Percentiles rank a stretch among this genome's conserved stretches.
Evolutionary conservation across 176 grass and related monocot genomes (phyloP).

Genomic region (Carex kokanica): DNA sequence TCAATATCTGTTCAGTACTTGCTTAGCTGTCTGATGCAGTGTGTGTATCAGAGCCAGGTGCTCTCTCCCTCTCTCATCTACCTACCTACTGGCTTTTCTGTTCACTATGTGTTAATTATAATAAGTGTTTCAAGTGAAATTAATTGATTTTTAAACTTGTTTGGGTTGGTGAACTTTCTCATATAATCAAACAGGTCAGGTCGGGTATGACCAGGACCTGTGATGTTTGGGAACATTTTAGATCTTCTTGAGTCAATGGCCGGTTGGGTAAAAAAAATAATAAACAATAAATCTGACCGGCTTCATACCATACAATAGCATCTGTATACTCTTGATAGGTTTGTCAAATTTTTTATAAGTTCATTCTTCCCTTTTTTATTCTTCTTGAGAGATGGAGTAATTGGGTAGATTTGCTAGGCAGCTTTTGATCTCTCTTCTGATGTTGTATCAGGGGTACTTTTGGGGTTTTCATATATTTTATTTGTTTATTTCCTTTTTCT

Average conservation of each 20-base stretch:
- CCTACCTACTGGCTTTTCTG: neutral
- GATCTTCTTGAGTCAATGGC: neutral
- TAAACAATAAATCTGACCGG: neutral
- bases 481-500: conserved; percentile 1
- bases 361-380: neutral
- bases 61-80: neutral
- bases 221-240: neutral
- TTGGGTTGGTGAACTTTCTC: neutral
- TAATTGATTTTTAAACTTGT: neutral
- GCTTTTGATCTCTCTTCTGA: neutral
- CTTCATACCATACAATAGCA: neutral
- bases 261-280: neutral
- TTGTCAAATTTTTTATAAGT: conserved; percentile 4
- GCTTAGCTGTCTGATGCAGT: conserved; percentile 56
- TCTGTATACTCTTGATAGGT: neutral
- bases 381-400: neutral
- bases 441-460: neutral
- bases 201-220: neutral
- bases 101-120: neutral
- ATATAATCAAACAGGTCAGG: neutral
- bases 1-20: neutral
- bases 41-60: conserved; percentile 58
- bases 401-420: neutral
- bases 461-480: neutral
- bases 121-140: neutral